Evolutionary conservation across 495 filamentous ascomycete species (phyloP), one percentile per base, ranked within the genome.

Genomic region (Aspergillus homomorphus): DNA sequence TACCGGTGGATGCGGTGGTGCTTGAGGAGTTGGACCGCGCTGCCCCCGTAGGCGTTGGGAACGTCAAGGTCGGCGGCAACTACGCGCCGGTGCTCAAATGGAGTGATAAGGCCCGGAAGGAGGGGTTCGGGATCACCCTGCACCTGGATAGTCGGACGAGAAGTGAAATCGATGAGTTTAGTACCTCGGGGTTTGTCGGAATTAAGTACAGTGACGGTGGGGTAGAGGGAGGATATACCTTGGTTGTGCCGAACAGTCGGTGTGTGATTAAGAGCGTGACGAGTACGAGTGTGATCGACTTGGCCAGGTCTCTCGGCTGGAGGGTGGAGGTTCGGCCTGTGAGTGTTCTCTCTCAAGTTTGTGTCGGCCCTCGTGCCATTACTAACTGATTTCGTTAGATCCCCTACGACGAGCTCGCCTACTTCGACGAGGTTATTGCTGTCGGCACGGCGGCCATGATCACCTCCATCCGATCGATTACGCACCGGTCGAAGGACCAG

Each of bases 361-460:
- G n/a, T n/a, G n/a, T n/a, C n/a, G n/a, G 0, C 21, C 45, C 30
- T 26, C n/a, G 3, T 19, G 5, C 30, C 26, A 16, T 24, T 38
- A n/a, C n/a, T 57, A 20, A 44, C 23, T 19, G 19, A 26, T 44
- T 53, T 45, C 41, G 20, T 49, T 14, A 79, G 81, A 88, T 93
- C 69, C 81, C 82, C 57, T 89, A 90, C 68, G 70, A 76, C 4
- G 89, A 94, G 57, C 77, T 93, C 8, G 69, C 77, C 8, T 66
- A 66, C 2, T 95, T 95, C 75, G 76, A 69, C 45, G 91, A 96
- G 66, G 84, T 96, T 46, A 76, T 92, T 67, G 91, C 90, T 0
- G 90, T 87, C 1, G 91, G 91, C 3, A 94, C 91, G 4, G 91
- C 91, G 0, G 91, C 90, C 0, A 85, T 87, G 4, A 75, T 96